phyloP scores from a whole-genome alignment of 2,329 filamentous ascomycete species.

The Neodidymelliopsis sp. region DNA sequence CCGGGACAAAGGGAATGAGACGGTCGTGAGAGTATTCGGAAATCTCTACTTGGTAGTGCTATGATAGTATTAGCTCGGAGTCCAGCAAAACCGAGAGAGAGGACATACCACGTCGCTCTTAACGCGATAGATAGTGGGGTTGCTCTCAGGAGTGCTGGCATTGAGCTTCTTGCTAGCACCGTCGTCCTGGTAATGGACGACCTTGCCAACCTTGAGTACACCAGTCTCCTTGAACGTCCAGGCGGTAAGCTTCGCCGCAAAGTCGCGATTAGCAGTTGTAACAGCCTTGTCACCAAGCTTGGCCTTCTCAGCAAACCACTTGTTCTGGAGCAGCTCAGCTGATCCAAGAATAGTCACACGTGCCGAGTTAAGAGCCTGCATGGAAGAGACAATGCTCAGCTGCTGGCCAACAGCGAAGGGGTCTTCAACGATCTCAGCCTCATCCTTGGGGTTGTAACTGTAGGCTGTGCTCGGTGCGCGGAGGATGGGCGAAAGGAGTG shows the following conservation, averaged over 20 bases:
- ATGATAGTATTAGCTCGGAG: slow-evolving; percentile 22
- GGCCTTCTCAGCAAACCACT: slow-evolving; percentile 86
- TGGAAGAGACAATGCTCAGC: slow-evolving; percentile 80
- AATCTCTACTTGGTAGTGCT: slow-evolving; percentile 87
- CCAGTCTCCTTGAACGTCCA: slow-evolving; percentile 97
- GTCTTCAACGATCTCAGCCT: slow-evolving; percentile 75
- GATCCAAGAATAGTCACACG: slow-evolving; percentile 86
- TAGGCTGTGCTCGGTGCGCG: slow-evolving; percentile 86
- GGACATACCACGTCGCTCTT: slow-evolving; percentile 95
- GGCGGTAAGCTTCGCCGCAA: slow-evolving; percentile 83
- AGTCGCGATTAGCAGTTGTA: slow-evolving; percentile 80
- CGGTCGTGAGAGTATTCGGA: slow-evolving; percentile 82
- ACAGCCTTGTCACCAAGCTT: slow-evolving; percentile 61
- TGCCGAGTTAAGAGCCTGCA: slow-evolving; percentile 94
- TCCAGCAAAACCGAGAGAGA: background rate
- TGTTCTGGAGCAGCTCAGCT: slow-evolving; percentile 84
- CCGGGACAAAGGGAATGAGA: slow-evolving; percentile 76
- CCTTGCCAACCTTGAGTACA: slow-evolving; percentile 81
- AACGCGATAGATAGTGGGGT: slow-evolving; percentile 90
- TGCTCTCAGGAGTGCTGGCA: slow-evolving; percentile 60
- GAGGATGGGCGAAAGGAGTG: slow-evolving; percentile 81
- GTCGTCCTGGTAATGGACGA: slow-evolving; percentile 75
- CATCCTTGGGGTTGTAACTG: slow-evolving; percentile 92
- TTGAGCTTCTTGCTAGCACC: slow-evolving; percentile 59
- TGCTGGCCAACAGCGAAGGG: slow-evolving; percentile 85